Percentiles rank a stretch among this genome's conserved stretches.
Conservation (phyloP, 192 early-diverging fungal species). For the Umbelopsis sp. region DNA sequence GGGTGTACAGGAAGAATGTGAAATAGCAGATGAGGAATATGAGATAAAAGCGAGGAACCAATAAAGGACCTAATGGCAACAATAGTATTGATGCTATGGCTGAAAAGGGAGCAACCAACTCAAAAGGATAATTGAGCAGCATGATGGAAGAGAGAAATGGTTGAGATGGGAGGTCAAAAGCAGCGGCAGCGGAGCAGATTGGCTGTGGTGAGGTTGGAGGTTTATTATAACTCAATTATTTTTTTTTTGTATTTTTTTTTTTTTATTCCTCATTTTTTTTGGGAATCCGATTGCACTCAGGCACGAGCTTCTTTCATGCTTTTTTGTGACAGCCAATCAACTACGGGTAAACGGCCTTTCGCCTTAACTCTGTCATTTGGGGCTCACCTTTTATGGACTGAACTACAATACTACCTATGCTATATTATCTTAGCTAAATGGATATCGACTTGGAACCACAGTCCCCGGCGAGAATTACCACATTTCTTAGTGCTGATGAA, state of each 20-base stretch:
- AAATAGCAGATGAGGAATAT: slow-evolving; percentile 49
- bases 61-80: slow-evolving; percentile 43
- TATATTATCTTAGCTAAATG: no score
- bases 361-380: background rate
- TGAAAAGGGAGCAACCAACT: slow-evolving; percentile 47
- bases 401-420: no score
- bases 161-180: background rate
- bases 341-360: background rate
- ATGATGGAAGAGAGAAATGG: background rate
- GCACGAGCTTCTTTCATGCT: background rate
- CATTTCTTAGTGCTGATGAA: background rate
- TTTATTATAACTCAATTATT: background rate
- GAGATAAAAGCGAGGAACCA: slow-evolving; percentile 46
- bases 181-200: background rate
- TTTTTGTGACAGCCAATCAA: background rate
- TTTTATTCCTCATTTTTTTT: background rate
- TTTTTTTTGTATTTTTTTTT: slow-evolving; percentile 13
- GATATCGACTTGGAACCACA: background rate
- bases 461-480: background rate
- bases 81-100: slow-evolving; percentile 43
- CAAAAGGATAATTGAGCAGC: slow-evolving; percentile 43
- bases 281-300: background rate
- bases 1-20: slow-evolving; percentile 42
- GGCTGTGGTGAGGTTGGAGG: background rate
- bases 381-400: background rate